phyloP scores from a whole-genome alignment of 805 yeast species.

The Wickerhamomyces pijperi region DNA sequence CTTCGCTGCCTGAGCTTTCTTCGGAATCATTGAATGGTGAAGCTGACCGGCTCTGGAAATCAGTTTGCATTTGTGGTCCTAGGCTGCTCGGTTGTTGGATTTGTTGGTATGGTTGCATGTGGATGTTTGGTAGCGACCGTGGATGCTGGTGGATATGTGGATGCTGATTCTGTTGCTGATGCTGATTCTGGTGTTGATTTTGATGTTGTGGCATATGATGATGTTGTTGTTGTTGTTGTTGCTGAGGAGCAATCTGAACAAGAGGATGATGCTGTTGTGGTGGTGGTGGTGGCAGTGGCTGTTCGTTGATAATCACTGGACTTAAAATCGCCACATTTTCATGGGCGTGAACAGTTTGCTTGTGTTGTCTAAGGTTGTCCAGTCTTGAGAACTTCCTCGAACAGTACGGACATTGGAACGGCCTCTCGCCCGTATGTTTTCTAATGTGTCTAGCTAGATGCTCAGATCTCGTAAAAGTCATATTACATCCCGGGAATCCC shows the following conservation, averaged over 20 bases:
- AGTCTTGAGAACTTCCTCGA: constrained; percentile 68
- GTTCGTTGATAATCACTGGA: too few species aligned
- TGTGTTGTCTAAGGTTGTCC: constrained; percentile 86
- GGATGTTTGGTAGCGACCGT: constrained; percentile 1
- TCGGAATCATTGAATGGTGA: neutral
- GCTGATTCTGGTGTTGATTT: constrained; percentile 1
- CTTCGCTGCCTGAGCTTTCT: constrained; percentile 1
- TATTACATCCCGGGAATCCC: constrained; percentile 76
- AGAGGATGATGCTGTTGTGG: too few species aligned
- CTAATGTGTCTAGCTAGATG: constrained; percentile 88
- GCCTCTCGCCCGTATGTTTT: constrained; percentile 91
- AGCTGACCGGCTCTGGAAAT: neutral
- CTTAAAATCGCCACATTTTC: constrained; percentile 5
- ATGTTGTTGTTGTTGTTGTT: constrained; percentile 1
- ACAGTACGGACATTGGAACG: constrained; percentile 80
- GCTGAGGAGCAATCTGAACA: neutral
- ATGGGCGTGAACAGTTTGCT: constrained; percentile 66
- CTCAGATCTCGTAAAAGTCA: constrained; percentile 86
- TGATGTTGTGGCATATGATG: constrained; percentile 2
- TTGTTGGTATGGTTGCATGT: constrained; percentile 1
- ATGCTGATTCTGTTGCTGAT: neutral
- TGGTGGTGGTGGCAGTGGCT: too few species aligned
- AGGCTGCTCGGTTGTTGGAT: neutral
- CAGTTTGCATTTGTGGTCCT: neutral
- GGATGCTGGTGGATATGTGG: constrained; percentile 2